Conservation (phyloP, 768 basidiomycete genomes). For the Ephemerocybe angulata region DNA sequence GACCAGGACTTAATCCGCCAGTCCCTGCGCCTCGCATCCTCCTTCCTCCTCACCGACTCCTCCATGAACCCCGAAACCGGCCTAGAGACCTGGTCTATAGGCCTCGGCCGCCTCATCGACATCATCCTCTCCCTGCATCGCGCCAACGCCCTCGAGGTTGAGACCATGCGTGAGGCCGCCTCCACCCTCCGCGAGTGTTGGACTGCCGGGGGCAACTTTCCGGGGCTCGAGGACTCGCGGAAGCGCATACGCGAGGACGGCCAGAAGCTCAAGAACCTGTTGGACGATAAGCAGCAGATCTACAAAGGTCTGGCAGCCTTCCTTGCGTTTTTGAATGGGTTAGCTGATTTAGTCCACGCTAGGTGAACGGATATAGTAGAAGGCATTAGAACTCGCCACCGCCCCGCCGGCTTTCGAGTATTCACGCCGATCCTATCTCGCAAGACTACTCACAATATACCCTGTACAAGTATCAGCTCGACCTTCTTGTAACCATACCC, state of each 20-base stretch:
- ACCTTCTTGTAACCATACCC: no score
- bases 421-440: no score
- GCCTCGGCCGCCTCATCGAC: constrained; percentile 68
- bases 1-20: constrained; percentile 62
- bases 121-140: constrained; percentile 68
- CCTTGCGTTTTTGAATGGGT: background rate
- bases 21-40: constrained; percentile 67
- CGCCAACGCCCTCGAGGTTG: constrained; percentile 66
- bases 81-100: constrained; percentile 57
- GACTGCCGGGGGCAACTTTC: constrained; percentile 67
- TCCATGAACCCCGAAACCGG: constrained; percentile 60
- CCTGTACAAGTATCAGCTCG: no score
- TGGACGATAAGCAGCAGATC: constrained; percentile 54
- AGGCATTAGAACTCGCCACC: no score
- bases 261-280: constrained; percentile 51
- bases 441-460: no score
- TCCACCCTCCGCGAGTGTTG: constrained; percentile 78
- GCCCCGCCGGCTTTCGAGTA: no score
- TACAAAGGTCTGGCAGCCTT: constrained; percentile 36
- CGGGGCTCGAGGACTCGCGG: constrained; percentile 59
- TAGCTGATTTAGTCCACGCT: background rate
- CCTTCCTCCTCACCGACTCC: constrained; percentile 74
- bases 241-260: constrained; percentile 62
- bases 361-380: no score
- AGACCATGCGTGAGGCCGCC: constrained; percentile 69